Conservation (phyloP, 371 early-diverging fungal genomes). For the Chytridium lagenaria region DNA sequence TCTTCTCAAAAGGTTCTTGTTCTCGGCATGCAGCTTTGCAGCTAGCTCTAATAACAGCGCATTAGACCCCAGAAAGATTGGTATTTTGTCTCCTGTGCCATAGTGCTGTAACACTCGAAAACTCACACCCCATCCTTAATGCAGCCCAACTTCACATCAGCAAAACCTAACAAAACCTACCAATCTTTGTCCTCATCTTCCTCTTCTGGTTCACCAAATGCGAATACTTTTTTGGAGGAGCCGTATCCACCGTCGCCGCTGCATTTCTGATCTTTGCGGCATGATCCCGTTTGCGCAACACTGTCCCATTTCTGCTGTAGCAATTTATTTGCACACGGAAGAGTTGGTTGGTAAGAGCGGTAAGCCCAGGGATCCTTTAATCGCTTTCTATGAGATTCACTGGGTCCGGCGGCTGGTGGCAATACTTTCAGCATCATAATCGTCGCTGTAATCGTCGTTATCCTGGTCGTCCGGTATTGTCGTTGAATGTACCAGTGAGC, state of each 20-base stretch:
- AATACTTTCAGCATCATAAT: no score
- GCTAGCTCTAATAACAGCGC: conserved; percentile 13
- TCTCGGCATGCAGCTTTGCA: conserved; percentile 25
- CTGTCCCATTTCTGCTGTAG: conserved; percentile 35
- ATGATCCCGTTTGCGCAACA: conserved; percentile 15
- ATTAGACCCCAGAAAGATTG: background rate
- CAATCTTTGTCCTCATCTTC: conserved; percentile 17
- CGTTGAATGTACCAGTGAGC: no score
- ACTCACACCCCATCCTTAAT: no score
- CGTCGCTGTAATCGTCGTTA: no score
- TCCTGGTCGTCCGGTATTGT: no score
- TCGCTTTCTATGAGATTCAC: no score
- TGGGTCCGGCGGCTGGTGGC: no score
- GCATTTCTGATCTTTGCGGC: conserved; percentile 19
- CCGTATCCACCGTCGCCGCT: conserved; percentile 26
- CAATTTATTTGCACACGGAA: conserved; percentile 36
- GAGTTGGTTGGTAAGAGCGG: conserved; percentile 28
- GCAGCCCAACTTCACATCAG: no score
- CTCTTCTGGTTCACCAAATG: conserved; percentile 26
- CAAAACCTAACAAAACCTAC: no score
- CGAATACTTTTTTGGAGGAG: conserved; percentile 31
- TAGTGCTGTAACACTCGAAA: no score
- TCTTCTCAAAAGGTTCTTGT: conserved; percentile 29
- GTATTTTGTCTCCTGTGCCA: no score
- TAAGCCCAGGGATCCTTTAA: conserved; percentile 25